Conservation (phyloP, 139 green algal species). For the Coccomyxa sp. region DNA sequence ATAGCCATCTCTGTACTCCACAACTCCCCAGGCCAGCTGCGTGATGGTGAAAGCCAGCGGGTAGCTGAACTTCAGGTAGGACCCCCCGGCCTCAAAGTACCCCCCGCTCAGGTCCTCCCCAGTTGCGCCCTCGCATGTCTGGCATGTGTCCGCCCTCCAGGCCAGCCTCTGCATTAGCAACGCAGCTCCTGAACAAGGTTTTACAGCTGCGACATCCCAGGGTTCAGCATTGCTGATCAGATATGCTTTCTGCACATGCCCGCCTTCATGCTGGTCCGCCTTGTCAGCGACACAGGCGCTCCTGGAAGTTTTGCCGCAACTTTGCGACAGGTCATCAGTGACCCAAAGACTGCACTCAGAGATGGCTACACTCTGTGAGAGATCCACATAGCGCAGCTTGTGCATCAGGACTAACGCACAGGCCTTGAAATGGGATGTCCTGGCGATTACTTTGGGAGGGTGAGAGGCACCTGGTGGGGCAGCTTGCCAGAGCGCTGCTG, state of each 20-base stretch:
- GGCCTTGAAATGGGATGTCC: neutral
- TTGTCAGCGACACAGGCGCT: no score
- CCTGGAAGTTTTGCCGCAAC: no score
- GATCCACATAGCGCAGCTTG: no score
- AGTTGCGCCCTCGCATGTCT: neutral
- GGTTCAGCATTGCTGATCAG: no score
- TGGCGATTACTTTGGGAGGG: neutral
- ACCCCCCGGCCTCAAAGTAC: constrained; percentile 18
- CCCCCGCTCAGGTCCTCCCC: constrained; percentile 17
- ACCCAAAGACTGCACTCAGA: no score
- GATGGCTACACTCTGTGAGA: no score
- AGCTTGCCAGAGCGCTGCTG: constrained; percentile 4
- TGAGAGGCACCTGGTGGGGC: neutral
- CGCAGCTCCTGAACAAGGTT: no score
- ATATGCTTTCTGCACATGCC: no score
- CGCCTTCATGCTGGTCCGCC: no score
- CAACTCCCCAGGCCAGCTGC: constrained; percentile 7
- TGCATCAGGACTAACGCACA: no score
- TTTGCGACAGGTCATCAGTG: no score
- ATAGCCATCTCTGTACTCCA: constrained; percentile 3
- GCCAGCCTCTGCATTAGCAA: constrained; percentile 12
- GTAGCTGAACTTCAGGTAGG: constrained; percentile 13
- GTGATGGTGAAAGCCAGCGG: constrained; percentile 4
- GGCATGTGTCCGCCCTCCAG: neutral
- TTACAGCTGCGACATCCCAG: no score